Percentiles rank a stretch among this genome's conserved stretches.
Evolutionary conservation across 2,329 filamentous ascomycete genomes (phyloP).

Genomic region (Neobulgaria alba): DNA sequence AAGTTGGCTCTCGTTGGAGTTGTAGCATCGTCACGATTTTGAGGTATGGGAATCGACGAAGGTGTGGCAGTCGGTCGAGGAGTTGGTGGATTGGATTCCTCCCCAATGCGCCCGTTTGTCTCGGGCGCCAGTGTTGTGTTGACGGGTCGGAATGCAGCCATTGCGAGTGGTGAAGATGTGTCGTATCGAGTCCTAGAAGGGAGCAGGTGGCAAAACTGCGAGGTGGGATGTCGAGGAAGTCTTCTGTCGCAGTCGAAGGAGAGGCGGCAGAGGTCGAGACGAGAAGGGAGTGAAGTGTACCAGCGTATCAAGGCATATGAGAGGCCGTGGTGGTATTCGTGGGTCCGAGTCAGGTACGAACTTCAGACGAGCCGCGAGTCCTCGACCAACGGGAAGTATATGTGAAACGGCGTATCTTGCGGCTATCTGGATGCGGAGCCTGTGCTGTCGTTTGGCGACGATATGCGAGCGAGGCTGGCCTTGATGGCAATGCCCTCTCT

Average conservation of each 20-base stretch:
- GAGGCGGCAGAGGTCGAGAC: constrained; percentile 12
- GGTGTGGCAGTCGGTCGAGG: constrained; percentile 36
- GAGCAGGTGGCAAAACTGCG: constrained; percentile 21
- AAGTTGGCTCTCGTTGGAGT: constrained; percentile 58
- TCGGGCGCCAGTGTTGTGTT: constrained; percentile 44
- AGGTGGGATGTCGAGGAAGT: constrained; percentile 9
- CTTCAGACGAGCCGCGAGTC: constrained; percentile 14
- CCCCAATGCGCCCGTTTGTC: constrained; percentile 30
- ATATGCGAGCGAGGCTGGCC: not conserved
- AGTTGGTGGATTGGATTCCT: constrained; percentile 48
- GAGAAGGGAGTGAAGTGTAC: constrained; percentile 15
- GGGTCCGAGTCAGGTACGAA: constrained; percentile 14
- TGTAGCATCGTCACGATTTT: constrained; percentile 39
- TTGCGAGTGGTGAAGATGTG: constrained; percentile 27
- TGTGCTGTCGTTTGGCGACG: not conserved
- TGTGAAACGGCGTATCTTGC: constrained; percentile 9
- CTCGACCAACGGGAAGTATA: constrained; percentile 3
- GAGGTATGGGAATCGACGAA: constrained; percentile 32
- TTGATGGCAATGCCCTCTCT: constrained; percentile 7
- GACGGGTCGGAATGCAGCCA: constrained; percentile 53
- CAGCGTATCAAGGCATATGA: constrained; percentile 22
- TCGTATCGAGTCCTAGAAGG: constrained; percentile 12
- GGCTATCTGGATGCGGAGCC: constrained; percentile 11
- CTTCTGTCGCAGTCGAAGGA: constrained; percentile 11
- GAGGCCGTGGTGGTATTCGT: constrained; percentile 5